Percentiles rank a stretch among this genome's conserved stretches.
Evolutionary conservation across 352 stramenopile genomes (phyloP).

Genomic region (Globisporangium parvum): DNA sequence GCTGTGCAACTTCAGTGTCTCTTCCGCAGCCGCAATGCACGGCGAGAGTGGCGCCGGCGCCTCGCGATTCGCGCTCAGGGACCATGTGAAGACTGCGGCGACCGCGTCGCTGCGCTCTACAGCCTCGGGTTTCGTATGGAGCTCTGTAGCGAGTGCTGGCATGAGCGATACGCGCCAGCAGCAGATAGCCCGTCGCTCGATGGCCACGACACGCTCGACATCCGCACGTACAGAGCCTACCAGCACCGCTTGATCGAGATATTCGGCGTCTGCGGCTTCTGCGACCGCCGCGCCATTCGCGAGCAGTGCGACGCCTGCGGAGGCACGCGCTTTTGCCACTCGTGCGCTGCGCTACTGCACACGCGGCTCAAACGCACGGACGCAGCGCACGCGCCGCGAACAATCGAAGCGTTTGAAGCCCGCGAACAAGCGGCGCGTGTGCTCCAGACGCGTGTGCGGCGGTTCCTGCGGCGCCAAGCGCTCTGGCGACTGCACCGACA

Average conservation of each 20-base stretch:
- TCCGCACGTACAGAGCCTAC: conserved; percentile 30
- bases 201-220: conserved; percentile 9
- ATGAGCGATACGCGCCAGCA: conserved; percentile 4
- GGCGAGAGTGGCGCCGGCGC: conserved; percentile 25
- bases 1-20: conserved; percentile 41
- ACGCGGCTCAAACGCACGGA: conserved; percentile 6
- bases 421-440: conserved; percentile 25
- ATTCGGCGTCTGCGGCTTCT: conserved; percentile 39
- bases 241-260: conserved; percentile 14
- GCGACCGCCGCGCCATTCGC: conserved; percentile 28
- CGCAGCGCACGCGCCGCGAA: conserved; percentile 14
- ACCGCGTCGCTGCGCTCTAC: conserved; percentile 30
- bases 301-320: conserved; percentile 34
- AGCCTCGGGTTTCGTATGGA: conserved; percentile 23
- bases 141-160: conserved; percentile 30
- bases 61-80: conserved; percentile 26
- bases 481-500: conserved; percentile 17
- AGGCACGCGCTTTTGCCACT: conserved; percentile 29
- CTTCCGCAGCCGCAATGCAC: conserved; percentile 24
- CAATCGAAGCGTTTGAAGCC: conserved; percentile 20
- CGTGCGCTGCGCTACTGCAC: conserved; percentile 37
- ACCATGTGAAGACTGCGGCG: conserved; percentile 36
- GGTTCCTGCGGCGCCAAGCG: conserved; percentile 34
- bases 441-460: conserved; percentile 38
- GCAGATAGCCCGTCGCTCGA: not conserved